Evolutionary conservation across 495 filamentous ascomycete genomes (phyloP).

Genomic region (Rusavskia elegans): DNA sequence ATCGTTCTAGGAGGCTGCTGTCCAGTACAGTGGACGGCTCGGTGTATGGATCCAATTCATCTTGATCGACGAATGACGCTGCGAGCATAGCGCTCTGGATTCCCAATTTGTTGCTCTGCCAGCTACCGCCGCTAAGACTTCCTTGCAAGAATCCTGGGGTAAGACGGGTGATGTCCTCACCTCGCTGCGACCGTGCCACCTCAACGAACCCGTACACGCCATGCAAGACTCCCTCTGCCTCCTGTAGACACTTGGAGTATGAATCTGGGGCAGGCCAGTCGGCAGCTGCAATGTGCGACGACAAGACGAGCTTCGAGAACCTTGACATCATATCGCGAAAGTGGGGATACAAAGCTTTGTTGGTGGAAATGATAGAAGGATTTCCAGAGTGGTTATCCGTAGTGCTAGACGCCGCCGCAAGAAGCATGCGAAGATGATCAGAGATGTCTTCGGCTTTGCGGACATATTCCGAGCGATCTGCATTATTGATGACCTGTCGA

Average conservation of each 20-base stretch:
- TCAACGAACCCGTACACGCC: slow-evolving; percentile 94
- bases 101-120: slow-evolving; percentile 79
- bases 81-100: slow-evolving; percentile 50
- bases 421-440: slow-evolving; percentile 82
- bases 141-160: slow-evolving; percentile 82
- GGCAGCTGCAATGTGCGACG: slow-evolving; percentile 92
- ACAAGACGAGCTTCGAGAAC: slow-evolving; percentile 94
- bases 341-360: slow-evolving; percentile 90
- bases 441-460: slow-evolving; percentile 89
- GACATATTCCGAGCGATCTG: slow-evolving; percentile 78
- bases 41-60: slow-evolving; percentile 47
- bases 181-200: slow-evolving; percentile 78
- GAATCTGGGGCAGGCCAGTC: slow-evolving; percentile 82
- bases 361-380: slow-evolving; percentile 96
- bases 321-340: slow-evolving; percentile 99
- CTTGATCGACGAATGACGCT: slow-evolving; percentile 69
- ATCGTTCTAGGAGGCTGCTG: slow-evolving; percentile 54
- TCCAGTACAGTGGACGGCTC: slow-evolving; percentile 66
- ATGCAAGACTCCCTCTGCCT: slow-evolving; percentile 86
- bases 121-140: slow-evolving; percentile 67
- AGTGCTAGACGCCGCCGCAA: slow-evolving; percentile 87
- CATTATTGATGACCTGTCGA: slow-evolving; percentile 63
- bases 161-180: slow-evolving; percentile 75
- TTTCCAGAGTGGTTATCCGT: slow-evolving; percentile 98
- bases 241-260: slow-evolving; percentile 80